Conservation (phyloP, 805 yeast genomes). For the Starmerella powellii region DNA sequence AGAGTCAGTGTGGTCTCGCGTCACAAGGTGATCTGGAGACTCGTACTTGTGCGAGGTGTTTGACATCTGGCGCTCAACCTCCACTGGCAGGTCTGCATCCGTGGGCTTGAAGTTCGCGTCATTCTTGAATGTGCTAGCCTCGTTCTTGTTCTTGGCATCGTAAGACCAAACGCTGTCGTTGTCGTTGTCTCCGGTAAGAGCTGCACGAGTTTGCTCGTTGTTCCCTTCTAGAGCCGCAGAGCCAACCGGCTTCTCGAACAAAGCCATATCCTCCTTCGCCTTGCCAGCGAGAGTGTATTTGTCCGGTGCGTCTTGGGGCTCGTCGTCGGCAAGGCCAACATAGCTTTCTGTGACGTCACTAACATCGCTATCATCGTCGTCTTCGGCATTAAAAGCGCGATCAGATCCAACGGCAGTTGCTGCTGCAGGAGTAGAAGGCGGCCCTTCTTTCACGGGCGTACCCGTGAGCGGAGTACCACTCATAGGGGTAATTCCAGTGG, state of each 20-base stretch:
- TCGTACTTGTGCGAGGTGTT: slow-evolving; percentile 13
- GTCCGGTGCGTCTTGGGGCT: background rate
- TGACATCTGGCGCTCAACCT: slow-evolving; percentile 13
- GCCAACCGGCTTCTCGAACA: slow-evolving; percentile 11
- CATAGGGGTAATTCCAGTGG: background rate
- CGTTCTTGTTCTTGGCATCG: slow-evolving; percentile 8
- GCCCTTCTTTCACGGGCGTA: too few species aligned
- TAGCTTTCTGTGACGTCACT: slow-evolving; percentile 15
- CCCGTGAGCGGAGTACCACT: too few species aligned
- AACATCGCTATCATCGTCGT: slow-evolving; percentile 15
- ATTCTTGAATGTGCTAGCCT: slow-evolving; percentile 3
- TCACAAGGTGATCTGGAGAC: slow-evolving; percentile 1
- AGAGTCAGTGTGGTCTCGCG: slow-evolving; percentile 3
- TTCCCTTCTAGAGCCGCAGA: slow-evolving; percentile 3
- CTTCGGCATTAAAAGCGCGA: background rate
- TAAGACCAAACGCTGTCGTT: slow-evolving; percentile 22
- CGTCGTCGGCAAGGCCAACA: slow-evolving; percentile 3
- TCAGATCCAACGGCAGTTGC: background rate
- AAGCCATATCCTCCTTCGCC: slow-evolving; percentile 20
- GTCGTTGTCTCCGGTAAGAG: slow-evolving; percentile 17
- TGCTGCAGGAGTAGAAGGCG: too few species aligned
- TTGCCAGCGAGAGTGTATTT: slow-evolving; percentile 19
- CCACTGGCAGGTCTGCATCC: slow-evolving; percentile 11
- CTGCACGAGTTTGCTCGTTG: background rate
- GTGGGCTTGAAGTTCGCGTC: slow-evolving; percentile 9